phyloP scores from a whole-genome alignment of 163 green algal genomes.

The Scenedesmus sp. region DNA sequence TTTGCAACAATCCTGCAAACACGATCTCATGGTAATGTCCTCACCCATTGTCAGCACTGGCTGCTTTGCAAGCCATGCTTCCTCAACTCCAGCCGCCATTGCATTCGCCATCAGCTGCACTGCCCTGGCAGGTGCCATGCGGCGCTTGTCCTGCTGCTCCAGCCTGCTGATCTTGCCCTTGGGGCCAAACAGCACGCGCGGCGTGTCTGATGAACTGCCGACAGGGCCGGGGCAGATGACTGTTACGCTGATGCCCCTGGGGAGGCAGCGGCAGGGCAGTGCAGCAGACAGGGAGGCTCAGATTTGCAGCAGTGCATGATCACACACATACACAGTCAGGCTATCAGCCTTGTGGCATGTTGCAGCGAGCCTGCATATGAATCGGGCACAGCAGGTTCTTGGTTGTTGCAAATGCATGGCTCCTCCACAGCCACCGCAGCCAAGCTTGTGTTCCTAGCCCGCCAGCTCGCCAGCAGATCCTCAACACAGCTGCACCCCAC shows the following conservation, averaged over 20 bases:
- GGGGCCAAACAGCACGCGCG: constrained; percentile 72
- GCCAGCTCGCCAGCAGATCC: too few species aligned
- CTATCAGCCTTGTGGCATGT: too few species aligned
- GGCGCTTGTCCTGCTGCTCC: constrained; percentile 54
- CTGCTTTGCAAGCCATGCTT: constrained; percentile 90
- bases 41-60: constrained; percentile 85
- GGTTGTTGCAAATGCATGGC: too few species aligned
- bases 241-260: constrained; percentile 79
- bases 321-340: too few species aligned
- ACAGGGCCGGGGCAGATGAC: constrained; percentile 89
- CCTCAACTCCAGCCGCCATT: constrained; percentile 75
- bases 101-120: constrained; percentile 79
- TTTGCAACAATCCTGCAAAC: too few species aligned
- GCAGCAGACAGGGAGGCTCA: background rate
- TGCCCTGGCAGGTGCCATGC: constrained; percentile 54
- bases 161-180: constrained; percentile 33
- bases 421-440: too few species aligned
- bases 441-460: too few species aligned
- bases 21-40: background rate
- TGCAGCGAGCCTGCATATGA: too few species aligned
- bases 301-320: background rate
- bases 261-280: background rate
- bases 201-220: constrained; percentile 48
- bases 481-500: too few species aligned
- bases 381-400: too few species aligned